Percentiles rank a stretch among this genome's conserved stretches.
These are phyloP conservation scores for Paecilomyces niveus DNA, from an alignment of 2,329 filamentous ascomycete species.

Conservation along the genomic window DNA sequence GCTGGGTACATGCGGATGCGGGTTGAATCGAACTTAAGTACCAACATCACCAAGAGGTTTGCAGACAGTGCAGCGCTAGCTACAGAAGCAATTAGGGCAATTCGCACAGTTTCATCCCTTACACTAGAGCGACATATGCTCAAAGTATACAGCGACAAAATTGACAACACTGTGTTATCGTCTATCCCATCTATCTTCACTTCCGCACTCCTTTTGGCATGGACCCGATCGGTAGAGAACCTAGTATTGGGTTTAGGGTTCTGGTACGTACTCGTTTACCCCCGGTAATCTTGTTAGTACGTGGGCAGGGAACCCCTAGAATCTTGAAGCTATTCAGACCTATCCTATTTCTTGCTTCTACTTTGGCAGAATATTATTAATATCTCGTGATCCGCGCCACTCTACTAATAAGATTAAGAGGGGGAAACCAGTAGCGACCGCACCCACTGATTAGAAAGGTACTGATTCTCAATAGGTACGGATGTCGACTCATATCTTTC, in stretches of 20 bases:
- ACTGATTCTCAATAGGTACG: background rate
- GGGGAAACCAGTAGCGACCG: constrained; percentile 32
- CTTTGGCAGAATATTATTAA: too few species aligned
- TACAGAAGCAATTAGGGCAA: constrained; percentile 44
- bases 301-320: too few species aligned
- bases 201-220: constrained; percentile 22
- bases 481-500: constrained; percentile 20
- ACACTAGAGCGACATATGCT: constrained; percentile 40
- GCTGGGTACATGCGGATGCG: constrained; percentile 36
- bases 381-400: too few species aligned
- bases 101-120: constrained; percentile 45
- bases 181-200: constrained; percentile 15
- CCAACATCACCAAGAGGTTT: constrained; percentile 38
- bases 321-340: too few species aligned
- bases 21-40: constrained; percentile 43
- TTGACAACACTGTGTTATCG: constrained; percentile 14
- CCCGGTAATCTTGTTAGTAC: too few species aligned
- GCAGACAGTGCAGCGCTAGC: constrained; percentile 44
- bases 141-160: constrained; percentile 25
- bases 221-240: constrained; percentile 22
- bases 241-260: constrained; percentile 43
- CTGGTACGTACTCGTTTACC: too few species aligned
- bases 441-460: constrained; percentile 4
- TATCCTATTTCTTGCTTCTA: too few species aligned
- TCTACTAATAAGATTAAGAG: too few species aligned